These are phyloP conservation scores for Dunaliella primolecta DNA, from an alignment of 139 green algal species.

Conservation along the genomic window DNA sequence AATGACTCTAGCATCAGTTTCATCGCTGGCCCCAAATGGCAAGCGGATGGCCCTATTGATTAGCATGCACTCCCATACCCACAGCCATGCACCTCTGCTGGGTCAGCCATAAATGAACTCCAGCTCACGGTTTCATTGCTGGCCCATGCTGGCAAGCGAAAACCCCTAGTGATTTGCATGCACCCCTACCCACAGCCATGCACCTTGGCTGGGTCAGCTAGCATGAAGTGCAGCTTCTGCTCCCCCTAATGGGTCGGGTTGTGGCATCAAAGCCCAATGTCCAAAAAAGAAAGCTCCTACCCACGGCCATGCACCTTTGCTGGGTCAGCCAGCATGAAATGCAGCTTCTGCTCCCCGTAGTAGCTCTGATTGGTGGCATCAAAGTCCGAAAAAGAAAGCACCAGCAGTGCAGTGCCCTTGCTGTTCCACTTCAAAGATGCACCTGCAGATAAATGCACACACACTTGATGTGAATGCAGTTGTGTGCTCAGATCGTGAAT, in stretches of 20 bases:
- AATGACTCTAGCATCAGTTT: no score
- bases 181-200: no score
- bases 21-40: no score
- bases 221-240: conserved; percentile 89
- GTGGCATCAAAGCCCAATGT: conserved; percentile 93
- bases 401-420: conserved; percentile 67
- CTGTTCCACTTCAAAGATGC: conserved; percentile 53
- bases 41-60: no score
- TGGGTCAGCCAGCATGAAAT: conserved; percentile 72
- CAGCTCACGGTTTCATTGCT: no score
- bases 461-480: no score
- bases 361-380: conserved; percentile 92
- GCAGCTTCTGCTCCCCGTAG: conserved; percentile 88
- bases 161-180: no score
- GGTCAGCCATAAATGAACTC: conserved; percentile 76
- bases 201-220: conserved; percentile 29
- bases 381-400: conserved; percentile 77
- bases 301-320: conserved; percentile 14
- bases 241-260: conserved; percentile 89
- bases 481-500: not conserved
- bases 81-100: conserved; percentile 11
- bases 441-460: conserved; percentile 32
- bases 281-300: no score
- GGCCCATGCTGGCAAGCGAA: no score
- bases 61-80: no score